Base-by-base conservation (phyloP, 1,284 basidiomycete genomes). In the Papiliotrema flavescens region DNA sequence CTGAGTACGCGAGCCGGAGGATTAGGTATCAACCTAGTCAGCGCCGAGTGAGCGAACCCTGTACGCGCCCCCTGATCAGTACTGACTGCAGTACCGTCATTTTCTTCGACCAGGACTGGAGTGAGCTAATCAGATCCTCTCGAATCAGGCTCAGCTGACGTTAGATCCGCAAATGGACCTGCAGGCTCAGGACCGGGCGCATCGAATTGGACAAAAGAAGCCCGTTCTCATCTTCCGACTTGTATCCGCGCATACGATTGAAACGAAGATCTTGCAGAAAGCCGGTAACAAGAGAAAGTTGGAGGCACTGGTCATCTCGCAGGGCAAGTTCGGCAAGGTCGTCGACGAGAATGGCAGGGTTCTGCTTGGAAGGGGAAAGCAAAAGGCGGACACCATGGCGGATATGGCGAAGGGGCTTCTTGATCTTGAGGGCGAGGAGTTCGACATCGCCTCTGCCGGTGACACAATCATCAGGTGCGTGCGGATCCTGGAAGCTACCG, bases 71-170 rank as follows among this genome's bases (percentile, higher is more conserved):
- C n/a, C n/a, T 49, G 50, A 35, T 52, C 34, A 26, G n/a, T n/a
- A 1, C 26, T 20, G 17, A 14, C 22, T 22, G 14, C 37, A 65
- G 63, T 70, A 93, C 90, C 0, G 90, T 94, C 54, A 90, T 94
- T 54, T 92, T 94, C 75, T 97, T 93, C 67, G 93, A 96, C 67
- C 89, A 91, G 67, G 93, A 96, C 71, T 95, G 93, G 92, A 78
- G 88, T 89, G 71, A 57, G 82, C 78, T 26, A 3, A 26, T 15
- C 28, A 4, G 6, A 43, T 3, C 56, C 7, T 53, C 22, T 19
- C 34, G 32, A 23, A 20, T 34, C 13, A 50, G 23, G 8, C 22
- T 49, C 39, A 48, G 47, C 44, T 61, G 40, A 51, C 58, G 62
- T 59, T 3, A 90, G 90, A 97, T 68, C 94, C 94, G 0, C 91